Evolutionary conservation across 495 filamentous ascomycete genomes (phyloP).

Genomic region (Filosporella fistucella): DNA sequence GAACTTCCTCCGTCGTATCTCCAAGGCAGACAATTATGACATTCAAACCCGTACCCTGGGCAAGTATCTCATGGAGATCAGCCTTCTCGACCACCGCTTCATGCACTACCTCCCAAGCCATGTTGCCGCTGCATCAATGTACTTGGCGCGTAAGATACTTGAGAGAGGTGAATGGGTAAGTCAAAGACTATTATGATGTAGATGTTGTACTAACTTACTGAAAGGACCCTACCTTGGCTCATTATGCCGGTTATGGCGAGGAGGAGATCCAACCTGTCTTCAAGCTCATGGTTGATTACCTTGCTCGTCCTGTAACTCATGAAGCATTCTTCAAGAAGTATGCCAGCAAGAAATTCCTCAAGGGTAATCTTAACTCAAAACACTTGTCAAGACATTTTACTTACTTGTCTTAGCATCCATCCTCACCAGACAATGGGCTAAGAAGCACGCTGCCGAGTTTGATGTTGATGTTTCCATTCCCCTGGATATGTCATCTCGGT

Average conservation of each 20-base stretch:
- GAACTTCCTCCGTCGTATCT: slow-evolving; percentile 98
- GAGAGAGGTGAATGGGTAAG: slow-evolving; percentile 87
- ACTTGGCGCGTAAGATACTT: slow-evolving; percentile 83
- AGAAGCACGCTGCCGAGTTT: slow-evolving; percentile 55
- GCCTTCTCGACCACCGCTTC: slow-evolving; percentile 88
- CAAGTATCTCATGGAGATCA: slow-evolving; percentile 99
- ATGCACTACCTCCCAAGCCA: slow-evolving; percentile 83
- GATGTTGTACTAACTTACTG: slow-evolving; percentile 25
- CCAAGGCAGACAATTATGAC: slow-evolving; percentile 97
- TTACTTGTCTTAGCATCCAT: slow-evolving; percentile 67
- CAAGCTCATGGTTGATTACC: slow-evolving; percentile 91
- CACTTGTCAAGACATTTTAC: not conserved
- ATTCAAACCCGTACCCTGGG: slow-evolving; percentile 94
- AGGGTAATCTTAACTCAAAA: slow-evolving; percentile 54
- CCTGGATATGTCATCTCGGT: slow-evolving; percentile 20
- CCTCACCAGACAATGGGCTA: slow-evolving; percentile 87
- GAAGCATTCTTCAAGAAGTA: slow-evolving; percentile 99
- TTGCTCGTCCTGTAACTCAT: slow-evolving; percentile 80
- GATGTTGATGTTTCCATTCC: slow-evolving; percentile 30
- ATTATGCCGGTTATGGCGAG: slow-evolving; percentile 92
- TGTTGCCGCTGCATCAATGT: slow-evolving; percentile 90
- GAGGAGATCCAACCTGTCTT: slow-evolving; percentile 90
- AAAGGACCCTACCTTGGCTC: slow-evolving; percentile 73
- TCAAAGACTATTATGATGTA: slow-evolving; percentile 12
- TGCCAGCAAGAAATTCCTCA: slow-evolving; percentile 96